Evolutionary conservation across 108 stramenopile species (phyloP), one percentile per base, ranked within the genome.

Genomic region (Epithemia pelagica): DNA sequence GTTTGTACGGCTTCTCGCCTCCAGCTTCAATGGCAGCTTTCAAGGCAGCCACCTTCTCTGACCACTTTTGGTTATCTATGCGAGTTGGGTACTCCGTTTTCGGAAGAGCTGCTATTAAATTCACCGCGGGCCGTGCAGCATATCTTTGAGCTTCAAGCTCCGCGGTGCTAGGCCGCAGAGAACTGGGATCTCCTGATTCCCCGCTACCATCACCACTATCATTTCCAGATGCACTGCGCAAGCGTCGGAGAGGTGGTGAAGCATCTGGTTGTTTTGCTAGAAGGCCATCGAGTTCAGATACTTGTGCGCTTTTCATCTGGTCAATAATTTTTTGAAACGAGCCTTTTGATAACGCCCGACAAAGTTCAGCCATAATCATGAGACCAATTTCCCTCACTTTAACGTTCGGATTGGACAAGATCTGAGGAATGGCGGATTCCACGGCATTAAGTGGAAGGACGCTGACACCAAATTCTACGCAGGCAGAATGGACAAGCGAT

Each of bases 1-100:
- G 74, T 61, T 95, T 95, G 68, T 80, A 95, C 26, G 94, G 94
- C 64, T 84, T 78, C 70, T 91, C 83, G 1, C 94, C 94, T 32
- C 82, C 94, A 64, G 79, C 74, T 46, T 85, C 74, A 24, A 95
- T 51, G 5, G 87, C 70, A 53, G 81, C 71, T 25, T 90, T 78
- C 60, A 95, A 74, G 23, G 87, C 94, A n/a, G 76, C 84, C 28
- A 88, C 87, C 66, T 91, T 95, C 60, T 95, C 87, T 20, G 77
- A 79, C 94, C 94, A 95, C 66, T 95, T 95, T 10, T 80, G 74
- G 31, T 74, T 56, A 54, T 81, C 77, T 19, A 95, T 72, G 53
- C 84, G 81, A 5, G 71, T 57, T 1, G 74, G 62, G 74, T 95
- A 95, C 10, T 87, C 86, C 8, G 90, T 86, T 65, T 74, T 77